A percentile compares a stretch with the other conserved stretches of the same genome.
phyloP scores from a whole-genome alignment of 2,329 filamentous ascomycete species.

The Bipolaris cookei region DNA sequence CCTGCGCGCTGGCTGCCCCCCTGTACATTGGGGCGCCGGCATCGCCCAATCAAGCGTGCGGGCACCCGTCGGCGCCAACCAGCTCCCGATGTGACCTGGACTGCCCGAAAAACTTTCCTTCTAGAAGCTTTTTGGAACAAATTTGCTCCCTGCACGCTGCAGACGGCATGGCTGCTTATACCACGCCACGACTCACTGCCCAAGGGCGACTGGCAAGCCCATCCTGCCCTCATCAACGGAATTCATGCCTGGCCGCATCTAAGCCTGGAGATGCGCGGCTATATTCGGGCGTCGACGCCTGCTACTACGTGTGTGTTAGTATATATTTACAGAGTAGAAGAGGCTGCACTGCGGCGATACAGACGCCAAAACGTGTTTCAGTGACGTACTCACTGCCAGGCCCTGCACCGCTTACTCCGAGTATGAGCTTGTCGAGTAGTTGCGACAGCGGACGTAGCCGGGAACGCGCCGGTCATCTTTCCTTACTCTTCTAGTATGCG shows the following conservation, averaged over 20 bases:
- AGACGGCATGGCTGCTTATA: conserved; percentile 2
- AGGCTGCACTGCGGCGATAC: conserved; percentile 1
- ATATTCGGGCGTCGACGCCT: not conserved
- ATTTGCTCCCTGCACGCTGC: conserved; percentile 1
- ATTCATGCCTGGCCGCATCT: not conserved
- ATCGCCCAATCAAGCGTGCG: conserved; percentile 16
- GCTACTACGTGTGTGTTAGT: not conserved
- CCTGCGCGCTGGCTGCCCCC: conserved; percentile 32
- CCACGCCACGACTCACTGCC: not conserved
- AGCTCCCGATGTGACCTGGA: not conserved
- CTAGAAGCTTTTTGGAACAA: conserved; percentile 16
- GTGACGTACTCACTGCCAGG: conserved; percentile 1
- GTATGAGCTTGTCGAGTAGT: not conserved
- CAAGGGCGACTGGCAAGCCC: not conserved
- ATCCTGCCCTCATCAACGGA: not conserved
- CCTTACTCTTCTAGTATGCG: not conserved
- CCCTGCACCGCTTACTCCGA: not conserved
- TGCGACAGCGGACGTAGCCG: not conserved
- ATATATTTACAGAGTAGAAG: no score
- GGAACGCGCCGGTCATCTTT: not conserved
- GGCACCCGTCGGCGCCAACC: conserved; percentile 6
- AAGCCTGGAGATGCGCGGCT: not conserved
- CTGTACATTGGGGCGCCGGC: conserved; percentile 20
- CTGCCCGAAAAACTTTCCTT: conserved; percentile 10
- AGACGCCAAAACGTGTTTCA: not conserved